Base-by-base conservation (phyloP, 2,329 filamentous ascomycete species). In the Mycosphaerelloides madeirae region DNA sequence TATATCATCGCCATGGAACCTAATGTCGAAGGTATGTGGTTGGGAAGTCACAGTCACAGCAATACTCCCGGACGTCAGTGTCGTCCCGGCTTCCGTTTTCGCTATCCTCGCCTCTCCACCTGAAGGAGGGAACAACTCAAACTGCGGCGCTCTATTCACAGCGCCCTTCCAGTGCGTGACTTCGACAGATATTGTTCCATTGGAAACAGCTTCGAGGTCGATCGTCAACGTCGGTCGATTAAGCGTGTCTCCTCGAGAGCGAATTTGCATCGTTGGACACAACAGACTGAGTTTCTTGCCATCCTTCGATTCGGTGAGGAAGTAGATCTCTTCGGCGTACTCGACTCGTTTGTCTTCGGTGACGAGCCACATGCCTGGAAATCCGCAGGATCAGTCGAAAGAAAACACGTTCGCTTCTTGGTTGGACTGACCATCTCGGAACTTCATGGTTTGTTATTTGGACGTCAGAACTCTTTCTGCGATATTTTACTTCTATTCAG, bases 311-410 rank as follows among this genome's bases (percentile, higher is more conserved):
- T 71, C 63, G 3, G 68, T 72, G 40, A 76, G 66, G 7, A 73
- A 70, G 58, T 80, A 76, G 13, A 84, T 69, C 49, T 84, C 80
- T 63, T 84, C 81, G 28, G 81, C 82, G 54, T 84, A 84, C 58
- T 83, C 78, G 19, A 81, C 72, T 38, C 72, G 70, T 60, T 81
- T 74, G 49, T 74, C 77, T 63, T 80, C 76, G 44, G 76, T 79
- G 32, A 75, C 72, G 38, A 84, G 68, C 82, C 82, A 85, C 81
- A 84, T 81, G 53, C 70, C 71, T 73, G 19, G 5, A 43, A 34
- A 34, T 25, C n/a, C 16, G 32, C 37, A 25, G 22, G 14, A n/a
- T 38, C 13, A 32, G 31, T 32, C 13, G 13, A 6, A 6, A 5
- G 31, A 12, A 16, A 6, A 6, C 13, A 6, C 15, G 31, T 12